Conservation (phyloP, 1,139 yeast genomes). For the Sugiyamaella paludigena region DNA sequence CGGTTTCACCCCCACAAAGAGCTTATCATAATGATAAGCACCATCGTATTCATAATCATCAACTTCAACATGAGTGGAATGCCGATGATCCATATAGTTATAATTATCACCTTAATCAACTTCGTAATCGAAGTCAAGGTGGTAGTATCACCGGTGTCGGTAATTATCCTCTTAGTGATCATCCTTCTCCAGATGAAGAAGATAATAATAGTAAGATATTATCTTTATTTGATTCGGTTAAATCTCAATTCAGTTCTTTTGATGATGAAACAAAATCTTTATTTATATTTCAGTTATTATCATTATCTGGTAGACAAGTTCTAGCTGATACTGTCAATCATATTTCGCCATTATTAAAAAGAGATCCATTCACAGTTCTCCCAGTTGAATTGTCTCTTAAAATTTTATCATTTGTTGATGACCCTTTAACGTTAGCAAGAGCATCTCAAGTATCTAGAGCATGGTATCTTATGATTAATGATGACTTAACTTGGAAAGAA, state of each 20-base stretch:
- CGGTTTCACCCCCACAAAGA: background rate
- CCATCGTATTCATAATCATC: conserved; percentile 9
- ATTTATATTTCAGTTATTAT: conserved; percentile 33
- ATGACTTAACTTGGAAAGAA: conserved; percentile 45
- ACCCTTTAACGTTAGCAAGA: conserved; percentile 43
- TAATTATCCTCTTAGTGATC: background rate
- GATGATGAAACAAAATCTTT: conserved; percentile 22
- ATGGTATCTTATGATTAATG: conserved; percentile 43
- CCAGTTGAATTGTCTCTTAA: conserved; percentile 84
- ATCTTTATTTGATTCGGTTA: conserved; percentile 5
- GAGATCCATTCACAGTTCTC: conserved; percentile 79
- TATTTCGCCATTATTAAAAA: conserved; percentile 70
- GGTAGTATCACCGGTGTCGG: conserved; percentile 9
- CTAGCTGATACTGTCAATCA: conserved; percentile 73
- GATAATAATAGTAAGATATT: background rate
- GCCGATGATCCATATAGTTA: conserved; percentile 8
- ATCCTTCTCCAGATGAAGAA: background rate
- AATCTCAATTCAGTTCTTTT: conserved; percentile 19
- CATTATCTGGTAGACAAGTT: conserved; percentile 47
- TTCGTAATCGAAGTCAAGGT: conserved; percentile 10
- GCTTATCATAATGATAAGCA: background rate
- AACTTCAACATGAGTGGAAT: conserved; percentile 10
- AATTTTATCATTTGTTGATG: conserved; percentile 77
- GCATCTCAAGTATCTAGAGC: conserved; percentile 45
- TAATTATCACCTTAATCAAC: conserved; percentile 10